These are phyloP conservation scores for Claviceps africana DNA, from an alignment of 2,329 filamentous ascomycete genomes.

Conservation along the genomic window DNA sequence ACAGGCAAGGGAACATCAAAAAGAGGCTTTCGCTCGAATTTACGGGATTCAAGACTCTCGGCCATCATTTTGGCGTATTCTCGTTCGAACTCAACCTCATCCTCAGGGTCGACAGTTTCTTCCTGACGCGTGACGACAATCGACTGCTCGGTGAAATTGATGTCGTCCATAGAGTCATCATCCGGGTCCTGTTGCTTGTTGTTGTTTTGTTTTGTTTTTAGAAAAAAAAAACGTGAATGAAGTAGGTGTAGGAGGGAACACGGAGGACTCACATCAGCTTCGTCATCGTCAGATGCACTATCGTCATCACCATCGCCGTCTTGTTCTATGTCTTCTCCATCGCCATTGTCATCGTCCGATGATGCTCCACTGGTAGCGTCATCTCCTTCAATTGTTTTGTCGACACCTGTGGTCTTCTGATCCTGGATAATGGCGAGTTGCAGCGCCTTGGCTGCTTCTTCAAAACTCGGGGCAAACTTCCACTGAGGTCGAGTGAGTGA, in stretches of 20 bases:
- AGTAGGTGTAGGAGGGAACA: neutral
- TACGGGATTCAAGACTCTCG: slow-evolving; percentile 87
- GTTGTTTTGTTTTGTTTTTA: neutral
- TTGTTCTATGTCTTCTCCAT: slow-evolving; percentile 49
- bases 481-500: slow-evolving; percentile 76
- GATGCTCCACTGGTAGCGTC: slow-evolving; percentile 56
- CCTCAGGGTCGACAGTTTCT: slow-evolving; percentile 81
- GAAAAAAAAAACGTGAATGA: neutral
- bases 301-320: slow-evolving; percentile 48
- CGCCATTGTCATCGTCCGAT: slow-evolving; percentile 63
- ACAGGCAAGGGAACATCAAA: slow-evolving; percentile 98
- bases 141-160: slow-evolving; percentile 67
- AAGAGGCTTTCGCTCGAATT: slow-evolving; percentile 84
- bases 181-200: slow-evolving; percentile 29
- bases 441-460: slow-evolving; percentile 74
- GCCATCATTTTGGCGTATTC: slow-evolving; percentile 98
- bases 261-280: slow-evolving; percentile 34
- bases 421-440: slow-evolving; percentile 81
- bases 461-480: slow-evolving; percentile 67
- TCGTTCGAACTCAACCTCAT: slow-evolving; percentile 92
- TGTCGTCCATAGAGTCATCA: slow-evolving; percentile 37
- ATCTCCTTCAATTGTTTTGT: slow-evolving; percentile 56
- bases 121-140: slow-evolving; percentile 87
- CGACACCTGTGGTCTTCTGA: slow-evolving; percentile 63
- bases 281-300: slow-evolving; percentile 46